phyloP scores from a whole-genome alignment of 371 early-diverging fungal species.

The Capniomyces stellatus region DNA sequence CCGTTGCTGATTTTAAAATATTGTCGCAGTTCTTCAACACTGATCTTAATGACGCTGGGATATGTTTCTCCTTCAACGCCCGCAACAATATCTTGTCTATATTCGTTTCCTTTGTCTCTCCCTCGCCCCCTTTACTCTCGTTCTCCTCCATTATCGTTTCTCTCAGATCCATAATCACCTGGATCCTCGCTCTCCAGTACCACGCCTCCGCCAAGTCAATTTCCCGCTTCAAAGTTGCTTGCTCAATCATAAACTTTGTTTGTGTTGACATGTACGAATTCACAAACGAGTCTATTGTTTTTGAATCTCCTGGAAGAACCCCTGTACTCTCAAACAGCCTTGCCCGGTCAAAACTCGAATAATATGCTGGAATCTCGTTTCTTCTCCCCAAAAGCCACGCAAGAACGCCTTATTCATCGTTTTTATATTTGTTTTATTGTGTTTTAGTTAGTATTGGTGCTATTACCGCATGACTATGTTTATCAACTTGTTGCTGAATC shows the following conservation, averaged over 20 bases:
- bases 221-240: conserved; percentile 12
- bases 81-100: conserved; percentile 5
- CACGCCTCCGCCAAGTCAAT: conserved; percentile 31
- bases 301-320: conserved; percentile 28
- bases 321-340: conserved; percentile 28
- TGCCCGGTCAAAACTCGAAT: conserved; percentile 26
- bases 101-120: not conserved
- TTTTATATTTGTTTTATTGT: too few relatives aligned
- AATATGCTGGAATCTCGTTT: conserved; percentile 26
- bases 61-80: conserved; percentile 11
- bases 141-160: not conserved
- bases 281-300: conserved; percentile 27
- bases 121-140: not conserved
- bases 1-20: conserved; percentile 24
- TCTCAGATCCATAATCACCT: conserved; percentile 26
- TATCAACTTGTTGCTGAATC: not conserved
- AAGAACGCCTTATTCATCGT: conserved; percentile 16
- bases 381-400: conserved; percentile 28
- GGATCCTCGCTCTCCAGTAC: conserved; percentile 35
- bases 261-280: conserved; percentile 17
- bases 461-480: too few relatives aligned
- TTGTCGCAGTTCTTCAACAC: conserved; percentile 24
- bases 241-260: conserved; percentile 5
- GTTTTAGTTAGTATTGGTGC: too few relatives aligned
- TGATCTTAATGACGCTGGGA: conserved; percentile 24